Evolutionary conservation across 2,329 filamentous ascomycete genomes (phyloP).

Genomic region (Talaromyces piceae): DNA sequence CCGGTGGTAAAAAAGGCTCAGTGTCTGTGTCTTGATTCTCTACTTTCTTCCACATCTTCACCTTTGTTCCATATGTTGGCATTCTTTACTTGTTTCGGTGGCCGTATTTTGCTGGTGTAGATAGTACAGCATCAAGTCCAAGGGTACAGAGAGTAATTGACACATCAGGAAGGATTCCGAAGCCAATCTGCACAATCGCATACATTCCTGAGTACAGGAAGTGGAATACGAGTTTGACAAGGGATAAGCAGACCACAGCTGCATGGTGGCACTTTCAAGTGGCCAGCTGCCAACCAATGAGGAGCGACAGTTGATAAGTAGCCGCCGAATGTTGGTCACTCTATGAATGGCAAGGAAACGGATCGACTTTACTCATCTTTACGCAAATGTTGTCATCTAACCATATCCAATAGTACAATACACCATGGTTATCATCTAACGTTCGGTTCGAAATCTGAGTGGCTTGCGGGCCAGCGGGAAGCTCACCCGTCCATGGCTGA

Average conservation of each 20-base stretch:
- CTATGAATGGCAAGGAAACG: not conserved
- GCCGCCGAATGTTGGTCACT: not conserved
- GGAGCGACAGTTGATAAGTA: not conserved
- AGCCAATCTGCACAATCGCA: not conserved
- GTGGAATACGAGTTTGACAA: not conserved
- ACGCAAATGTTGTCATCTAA: not conserved
- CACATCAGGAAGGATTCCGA: not conserved
- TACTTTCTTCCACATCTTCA: not conserved
- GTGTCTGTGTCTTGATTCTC: not conserved
- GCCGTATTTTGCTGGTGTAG: too few species aligned
- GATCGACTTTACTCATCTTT: not conserved
- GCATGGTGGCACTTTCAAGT: not conserved
- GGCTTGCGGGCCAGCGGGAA: too few species aligned
- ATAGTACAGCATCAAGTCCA: too few species aligned
- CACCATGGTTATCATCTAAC: too few species aligned
- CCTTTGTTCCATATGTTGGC: not conserved
- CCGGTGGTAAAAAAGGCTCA: constrained; percentile 1
- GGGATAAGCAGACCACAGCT: not conserved
- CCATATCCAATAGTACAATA: not conserved
- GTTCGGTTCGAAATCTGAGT: too few species aligned
- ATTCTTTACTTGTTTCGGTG: too few species aligned
- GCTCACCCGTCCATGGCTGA: too few species aligned
- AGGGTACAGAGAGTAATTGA: not conserved
- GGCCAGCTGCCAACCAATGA: not conserved
- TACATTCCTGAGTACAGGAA: not conserved